These are phyloP conservation scores for Deinandra increscens DNA, from an alignment of 129 eudicot species.

Conservation along the genomic window DNA sequence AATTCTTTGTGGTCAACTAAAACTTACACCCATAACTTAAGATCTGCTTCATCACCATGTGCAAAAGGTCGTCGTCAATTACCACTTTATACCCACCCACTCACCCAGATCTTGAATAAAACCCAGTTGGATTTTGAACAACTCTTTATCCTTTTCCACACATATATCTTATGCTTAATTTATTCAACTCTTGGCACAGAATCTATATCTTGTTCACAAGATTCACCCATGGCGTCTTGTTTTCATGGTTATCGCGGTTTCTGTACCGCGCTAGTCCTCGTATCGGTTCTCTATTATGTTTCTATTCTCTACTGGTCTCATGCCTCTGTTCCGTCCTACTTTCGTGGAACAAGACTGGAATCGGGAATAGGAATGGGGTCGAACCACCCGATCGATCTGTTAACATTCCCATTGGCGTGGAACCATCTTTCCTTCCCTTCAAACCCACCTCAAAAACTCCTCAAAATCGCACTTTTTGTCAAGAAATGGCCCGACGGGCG, in stretches of 20 bases:
- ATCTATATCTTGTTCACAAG: conserved; percentile 20
- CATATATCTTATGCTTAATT: not conserved
- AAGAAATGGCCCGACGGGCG: conserved; percentile 62
- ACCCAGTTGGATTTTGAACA: conserved; percentile 20
- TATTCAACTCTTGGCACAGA: not conserved
- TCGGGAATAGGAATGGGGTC: conserved; percentile 2
- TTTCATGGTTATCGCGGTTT: conserved; percentile 38
- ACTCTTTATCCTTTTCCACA: not conserved
- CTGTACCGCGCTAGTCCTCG: conserved; percentile 41
- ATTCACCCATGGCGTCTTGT: conserved; percentile 27
- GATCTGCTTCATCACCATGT: conserved; percentile 46
- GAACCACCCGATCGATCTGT: conserved; percentile 37
- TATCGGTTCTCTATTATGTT: conserved; percentile 48
- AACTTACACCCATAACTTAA: conserved; percentile 19
- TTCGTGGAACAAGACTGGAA: conserved; percentile 17
- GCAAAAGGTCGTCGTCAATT: conserved; percentile 21
- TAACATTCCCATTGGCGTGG: conserved; percentile 51
- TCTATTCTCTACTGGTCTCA: conserved; percentile 49
- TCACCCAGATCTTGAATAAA: conserved; percentile 7
- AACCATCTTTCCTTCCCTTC: conserved; percentile 55
- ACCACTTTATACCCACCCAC: conserved; percentile 6
- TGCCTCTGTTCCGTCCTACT: conserved; percentile 29
- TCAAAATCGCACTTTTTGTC: conserved; percentile 75
- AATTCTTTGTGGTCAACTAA: conserved; percentile 55
- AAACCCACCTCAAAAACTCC: conserved; percentile 47